A percentile compares a stretch with the other conserved stretches of the same genome.
Conservation (phyloP, 176 grass and related monocot species). For the Eleusine coracana region DNA sequence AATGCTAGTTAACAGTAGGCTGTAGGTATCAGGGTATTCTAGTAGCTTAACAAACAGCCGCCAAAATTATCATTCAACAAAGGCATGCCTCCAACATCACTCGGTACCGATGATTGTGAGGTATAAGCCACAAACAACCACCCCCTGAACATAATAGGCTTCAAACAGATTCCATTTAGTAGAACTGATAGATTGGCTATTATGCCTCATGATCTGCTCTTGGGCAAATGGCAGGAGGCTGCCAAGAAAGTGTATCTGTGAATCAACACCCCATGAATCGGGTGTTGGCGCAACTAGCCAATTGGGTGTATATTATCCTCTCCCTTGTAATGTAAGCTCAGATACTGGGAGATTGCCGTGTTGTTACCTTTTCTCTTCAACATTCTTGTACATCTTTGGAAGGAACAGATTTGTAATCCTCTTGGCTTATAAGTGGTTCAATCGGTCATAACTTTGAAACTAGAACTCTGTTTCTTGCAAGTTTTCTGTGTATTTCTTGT, state of each 20-base stretch:
- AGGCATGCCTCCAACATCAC: constrained; percentile 46
- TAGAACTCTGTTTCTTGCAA: background rate
- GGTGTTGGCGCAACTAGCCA: constrained; percentile 52
- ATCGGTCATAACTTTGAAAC: constrained; percentile 36
- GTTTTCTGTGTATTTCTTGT: background rate
- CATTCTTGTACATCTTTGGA: constrained; percentile 55
- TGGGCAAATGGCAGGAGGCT: constrained; percentile 58
- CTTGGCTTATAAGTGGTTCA: constrained; percentile 28
- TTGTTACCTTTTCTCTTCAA: constrained; percentile 32
- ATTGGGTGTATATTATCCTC: constrained; percentile 53
- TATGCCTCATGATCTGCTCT: constrained; percentile 25
- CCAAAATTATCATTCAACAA: constrained; percentile 39
- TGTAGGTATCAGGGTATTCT: constrained; percentile 42
- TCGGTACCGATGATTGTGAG: constrained; percentile 42
- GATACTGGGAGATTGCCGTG: constrained; percentile 20
- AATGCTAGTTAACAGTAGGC: constrained; percentile 57
- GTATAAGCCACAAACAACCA: constrained; percentile 46
- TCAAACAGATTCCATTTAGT: constrained; percentile 50
- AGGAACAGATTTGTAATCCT: constrained; percentile 53
- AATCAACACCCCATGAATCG: constrained; percentile 28
- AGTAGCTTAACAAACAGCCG: constrained; percentile 53
- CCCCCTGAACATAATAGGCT: constrained; percentile 48
- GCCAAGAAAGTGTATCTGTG: constrained; percentile 52
- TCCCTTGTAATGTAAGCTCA: constrained; percentile 64
- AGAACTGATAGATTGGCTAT: constrained; percentile 46